These are phyloP conservation scores for Debaryomyces hansenii DNA, from an alignment of 805 yeast species.

Conservation along the genomic window DNA sequence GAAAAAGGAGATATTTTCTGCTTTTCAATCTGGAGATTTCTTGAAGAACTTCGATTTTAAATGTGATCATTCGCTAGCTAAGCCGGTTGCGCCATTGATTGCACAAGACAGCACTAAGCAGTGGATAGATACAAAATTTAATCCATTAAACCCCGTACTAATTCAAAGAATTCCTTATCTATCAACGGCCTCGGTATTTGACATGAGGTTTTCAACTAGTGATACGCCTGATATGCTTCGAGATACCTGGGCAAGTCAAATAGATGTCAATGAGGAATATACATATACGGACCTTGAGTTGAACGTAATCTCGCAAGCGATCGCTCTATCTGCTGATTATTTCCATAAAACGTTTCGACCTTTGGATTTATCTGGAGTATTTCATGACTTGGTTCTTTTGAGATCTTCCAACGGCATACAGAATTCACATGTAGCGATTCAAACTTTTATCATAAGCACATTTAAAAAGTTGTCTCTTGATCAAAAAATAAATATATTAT, in stretches of 20 bases:
- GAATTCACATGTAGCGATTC: constrained; percentile 3
- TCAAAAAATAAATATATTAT: constrained; percentile 14
- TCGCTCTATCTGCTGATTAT: constrained; percentile 21
- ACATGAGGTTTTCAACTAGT: constrained; percentile 33
- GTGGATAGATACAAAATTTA: constrained; percentile 38
- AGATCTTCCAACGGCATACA: not conserved
- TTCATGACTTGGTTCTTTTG: constrained; percentile 2
- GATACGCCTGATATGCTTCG: constrained; percentile 27
- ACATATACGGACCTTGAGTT: constrained; percentile 38
- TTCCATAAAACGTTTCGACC: constrained; percentile 21
- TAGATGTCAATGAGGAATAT: constrained; percentile 54
- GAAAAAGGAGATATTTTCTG: constrained; percentile 20
- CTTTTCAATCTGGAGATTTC: constrained; percentile 12
- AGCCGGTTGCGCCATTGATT: constrained; percentile 56
- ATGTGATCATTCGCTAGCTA: constrained; percentile 36
- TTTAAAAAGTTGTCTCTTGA: constrained; percentile 13
- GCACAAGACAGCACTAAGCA: constrained; percentile 54
- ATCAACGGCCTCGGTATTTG: constrained; percentile 47
- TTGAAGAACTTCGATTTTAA: constrained; percentile 19
- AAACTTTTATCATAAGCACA: constrained; percentile 1
- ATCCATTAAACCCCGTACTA: constrained; percentile 22
- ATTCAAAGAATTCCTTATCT: constrained; percentile 58
- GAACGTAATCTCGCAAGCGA: constrained; percentile 26
- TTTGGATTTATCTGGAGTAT: constrained; percentile 12
- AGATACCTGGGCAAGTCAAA: constrained; percentile 46